A percentile compares a stretch with the other conserved stretches of the same genome.
Conservation (phyloP, 768 basidiomycete species). For the Russula sp. region DNA sequence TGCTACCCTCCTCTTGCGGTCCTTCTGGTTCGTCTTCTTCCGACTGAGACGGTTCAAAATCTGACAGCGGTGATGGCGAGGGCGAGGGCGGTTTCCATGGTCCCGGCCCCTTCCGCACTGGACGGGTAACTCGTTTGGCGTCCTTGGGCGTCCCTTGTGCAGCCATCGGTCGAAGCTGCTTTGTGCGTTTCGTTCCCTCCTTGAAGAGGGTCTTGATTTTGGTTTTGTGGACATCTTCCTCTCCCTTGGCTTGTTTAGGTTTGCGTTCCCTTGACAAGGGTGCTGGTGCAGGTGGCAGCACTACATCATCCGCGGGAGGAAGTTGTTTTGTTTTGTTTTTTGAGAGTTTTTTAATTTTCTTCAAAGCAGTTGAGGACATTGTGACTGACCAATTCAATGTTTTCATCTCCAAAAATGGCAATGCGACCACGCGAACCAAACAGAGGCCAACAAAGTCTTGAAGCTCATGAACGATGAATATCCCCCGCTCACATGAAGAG, state of each 20-base stretch:
- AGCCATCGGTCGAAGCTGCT: conserved; percentile 1
- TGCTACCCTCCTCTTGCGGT: conserved; percentile 31
- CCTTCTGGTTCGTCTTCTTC: conserved; percentile 6
- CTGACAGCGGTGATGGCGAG: background rate
- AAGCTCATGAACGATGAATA: conserved; percentile 1
- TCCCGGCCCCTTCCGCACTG: conserved; percentile 5
- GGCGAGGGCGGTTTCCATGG: conserved; percentile 5
- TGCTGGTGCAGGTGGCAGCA: background rate
- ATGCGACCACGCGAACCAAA: background rate
- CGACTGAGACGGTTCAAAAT: background rate
- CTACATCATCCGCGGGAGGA: background rate
- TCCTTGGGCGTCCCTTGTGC: background rate
- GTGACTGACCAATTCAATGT: background rate
- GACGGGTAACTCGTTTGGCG: background rate
- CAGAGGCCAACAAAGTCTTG: background rate
- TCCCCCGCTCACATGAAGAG: conserved; percentile 1
- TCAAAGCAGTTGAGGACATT: conserved; percentile 3
- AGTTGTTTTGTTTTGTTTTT: conserved; percentile 2
- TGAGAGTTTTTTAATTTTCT: conserved; percentile 7
- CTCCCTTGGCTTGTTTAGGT: background rate
- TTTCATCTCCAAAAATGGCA: background rate
- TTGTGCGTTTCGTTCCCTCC: background rate
- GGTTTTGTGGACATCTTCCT: background rate
- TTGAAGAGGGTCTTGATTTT: conserved; percentile 8
- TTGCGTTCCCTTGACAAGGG: background rate